Evolutionary conservation across 1,139 yeast species (phyloP).

Genomic region (Geotrichum histeridarum): DNA sequence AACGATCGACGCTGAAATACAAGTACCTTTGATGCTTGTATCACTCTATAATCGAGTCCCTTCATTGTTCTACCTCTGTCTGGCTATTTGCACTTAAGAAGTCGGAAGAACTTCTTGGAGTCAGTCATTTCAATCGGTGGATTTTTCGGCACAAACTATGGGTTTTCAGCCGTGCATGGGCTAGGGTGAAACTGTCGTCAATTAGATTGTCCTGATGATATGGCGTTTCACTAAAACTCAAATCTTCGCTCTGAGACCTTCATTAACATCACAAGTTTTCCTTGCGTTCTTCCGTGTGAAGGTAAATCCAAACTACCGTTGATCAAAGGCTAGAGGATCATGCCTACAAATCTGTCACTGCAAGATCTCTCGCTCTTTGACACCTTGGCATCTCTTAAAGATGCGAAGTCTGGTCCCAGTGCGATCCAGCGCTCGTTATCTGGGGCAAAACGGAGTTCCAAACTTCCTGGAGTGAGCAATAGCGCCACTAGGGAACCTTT

Average conservation of each 20-base stretch:
- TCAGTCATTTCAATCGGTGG: too few species aligned
- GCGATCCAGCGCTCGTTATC: too few species aligned
- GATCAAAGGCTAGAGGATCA: background rate
- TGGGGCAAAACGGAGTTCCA: too few species aligned
- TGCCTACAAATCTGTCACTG: background rate
- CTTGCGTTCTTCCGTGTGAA: too few species aligned
- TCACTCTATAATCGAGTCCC: background rate
- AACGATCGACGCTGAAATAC: background rate
- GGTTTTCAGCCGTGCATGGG: background rate
- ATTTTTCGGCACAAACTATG: background rate
- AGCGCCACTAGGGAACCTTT: background rate
- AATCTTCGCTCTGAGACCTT: too few species aligned
- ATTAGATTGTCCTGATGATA: too few species aligned
- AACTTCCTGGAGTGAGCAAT: background rate
- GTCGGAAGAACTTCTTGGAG: background rate
- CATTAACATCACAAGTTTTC: too few species aligned
- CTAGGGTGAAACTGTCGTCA: background rate
- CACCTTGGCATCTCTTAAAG: background rate
- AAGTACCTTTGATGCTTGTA: background rate
- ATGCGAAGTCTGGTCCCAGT: too few species aligned
- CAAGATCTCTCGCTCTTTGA: conserved; percentile 21
- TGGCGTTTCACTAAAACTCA: too few species aligned
- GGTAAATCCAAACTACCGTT: too few species aligned
- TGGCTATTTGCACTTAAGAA: background rate
- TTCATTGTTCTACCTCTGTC: background rate